These are phyloP conservation scores for Quercus alba DNA, from an alignment of 306 rosid genomes.

Conservation along the genomic window DNA sequence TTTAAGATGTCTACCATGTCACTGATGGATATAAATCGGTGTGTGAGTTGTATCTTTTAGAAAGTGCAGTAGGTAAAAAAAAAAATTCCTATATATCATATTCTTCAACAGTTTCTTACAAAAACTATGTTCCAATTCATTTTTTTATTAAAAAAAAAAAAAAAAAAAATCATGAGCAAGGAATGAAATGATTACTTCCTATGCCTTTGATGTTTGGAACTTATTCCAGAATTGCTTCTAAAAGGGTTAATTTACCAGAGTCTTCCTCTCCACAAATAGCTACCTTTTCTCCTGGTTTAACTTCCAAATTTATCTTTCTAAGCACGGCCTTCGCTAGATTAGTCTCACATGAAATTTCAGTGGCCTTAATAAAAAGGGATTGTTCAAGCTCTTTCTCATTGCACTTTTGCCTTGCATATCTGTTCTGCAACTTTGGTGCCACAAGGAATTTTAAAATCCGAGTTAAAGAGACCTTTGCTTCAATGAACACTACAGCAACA, in stretches of 20 bases:
- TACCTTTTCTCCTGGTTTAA: slow-evolving; percentile 22
- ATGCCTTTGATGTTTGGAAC: slow-evolving; percentile 21
- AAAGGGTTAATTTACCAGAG: slow-evolving; percentile 28
- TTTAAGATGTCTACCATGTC: not conserved
- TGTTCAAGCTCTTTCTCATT: not conserved
- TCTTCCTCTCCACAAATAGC: slow-evolving; percentile 41
- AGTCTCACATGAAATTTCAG: slow-evolving; percentile 24
- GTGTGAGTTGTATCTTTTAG: not conserved
- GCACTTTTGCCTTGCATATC: not conserved
- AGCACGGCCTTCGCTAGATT: slow-evolving; percentile 11
- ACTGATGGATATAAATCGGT: not conserved
- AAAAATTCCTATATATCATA: not conserved
- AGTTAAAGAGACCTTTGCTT: slow-evolving; percentile 21
- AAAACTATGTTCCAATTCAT: not conserved
- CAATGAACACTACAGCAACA: slow-evolving; percentile 24
- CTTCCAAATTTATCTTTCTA: slow-evolving; percentile 17
- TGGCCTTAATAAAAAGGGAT: slow-evolving; percentile 4
- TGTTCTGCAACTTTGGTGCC: slow-evolving; percentile 20
- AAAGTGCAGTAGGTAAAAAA: not conserved
- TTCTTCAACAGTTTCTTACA: no score
- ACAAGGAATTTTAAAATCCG: slow-evolving; percentile 26
- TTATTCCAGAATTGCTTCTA: slow-evolving; percentile 32
- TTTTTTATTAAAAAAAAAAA: not conserved
- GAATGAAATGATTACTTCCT: slow-evolving; percentile 17
- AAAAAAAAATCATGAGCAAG: not conserved